Conservation (phyloP, 2,329 filamentous ascomycete species). For the Exophiala sideris region DNA sequence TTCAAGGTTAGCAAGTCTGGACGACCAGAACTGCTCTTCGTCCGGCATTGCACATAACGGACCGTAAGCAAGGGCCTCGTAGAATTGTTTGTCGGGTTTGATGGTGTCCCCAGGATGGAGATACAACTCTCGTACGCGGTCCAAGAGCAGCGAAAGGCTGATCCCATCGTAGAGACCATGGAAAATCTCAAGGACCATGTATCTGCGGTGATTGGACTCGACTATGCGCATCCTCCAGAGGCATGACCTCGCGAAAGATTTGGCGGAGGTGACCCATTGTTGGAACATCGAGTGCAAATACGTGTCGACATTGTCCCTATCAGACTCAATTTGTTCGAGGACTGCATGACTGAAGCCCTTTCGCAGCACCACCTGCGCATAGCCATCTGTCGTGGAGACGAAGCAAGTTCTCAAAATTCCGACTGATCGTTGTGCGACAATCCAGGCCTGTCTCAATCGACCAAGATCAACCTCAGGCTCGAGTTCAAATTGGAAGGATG, state of each 20-base stretch:
- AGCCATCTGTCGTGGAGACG: slow-evolving; percentile 68
- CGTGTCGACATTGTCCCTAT: slow-evolving; percentile 40
- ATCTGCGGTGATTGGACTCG: slow-evolving; percentile 27
- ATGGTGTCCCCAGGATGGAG: background rate
- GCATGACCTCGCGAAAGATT: slow-evolving; percentile 33
- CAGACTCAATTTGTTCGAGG: slow-evolving; percentile 38
- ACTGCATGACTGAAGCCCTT: background rate
- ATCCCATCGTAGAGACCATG: slow-evolving; percentile 85
- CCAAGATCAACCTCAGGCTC: slow-evolving; percentile 41
- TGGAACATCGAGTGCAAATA: slow-evolving; percentile 41
- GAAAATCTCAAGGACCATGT: slow-evolving; percentile 68
- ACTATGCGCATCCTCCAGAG: slow-evolving; percentile 36
- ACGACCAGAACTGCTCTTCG: slow-evolving; percentile 65
- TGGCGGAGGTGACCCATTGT: slow-evolving; percentile 56
- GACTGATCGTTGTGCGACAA: slow-evolving; percentile 47
- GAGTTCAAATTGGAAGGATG: slow-evolving; percentile 65
- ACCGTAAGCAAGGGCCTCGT: slow-evolving; percentile 65
- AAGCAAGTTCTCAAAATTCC: slow-evolving; percentile 73
- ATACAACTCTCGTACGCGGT: slow-evolving; percentile 56
- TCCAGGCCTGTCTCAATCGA: slow-evolving; percentile 58
- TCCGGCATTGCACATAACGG: slow-evolving; percentile 55
- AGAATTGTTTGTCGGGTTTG: slow-evolving; percentile 20
- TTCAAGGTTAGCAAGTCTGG: slow-evolving; percentile 27
- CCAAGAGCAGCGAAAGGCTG: slow-evolving; percentile 67
- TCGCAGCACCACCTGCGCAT: slow-evolving; percentile 63